A percentile compares a stretch with the other conserved stretches of the same genome.
phyloP scores from a whole-genome alignment of 805 yeast genomes.

The Lipomyces mesembrius region DNA sequence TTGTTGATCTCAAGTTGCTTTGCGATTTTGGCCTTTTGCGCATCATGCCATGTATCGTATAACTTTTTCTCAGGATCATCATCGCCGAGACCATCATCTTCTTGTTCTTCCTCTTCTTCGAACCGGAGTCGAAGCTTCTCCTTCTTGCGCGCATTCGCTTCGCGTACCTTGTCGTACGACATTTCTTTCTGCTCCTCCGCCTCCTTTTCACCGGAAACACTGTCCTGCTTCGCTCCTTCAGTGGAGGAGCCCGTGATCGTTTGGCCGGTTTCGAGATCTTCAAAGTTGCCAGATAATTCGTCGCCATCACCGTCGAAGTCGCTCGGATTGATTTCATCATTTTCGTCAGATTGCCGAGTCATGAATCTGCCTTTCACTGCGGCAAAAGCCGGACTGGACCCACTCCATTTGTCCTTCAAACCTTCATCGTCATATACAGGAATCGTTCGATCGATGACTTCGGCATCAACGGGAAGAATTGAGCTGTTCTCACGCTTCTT shows the following conservation, averaged over 20 bases:
- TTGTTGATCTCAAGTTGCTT: constrained; percentile 94
- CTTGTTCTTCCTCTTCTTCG: constrained; percentile 75
- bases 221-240: constrained; percentile 45
- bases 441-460: constrained; percentile 32
- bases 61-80: constrained; percentile 79
- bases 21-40: constrained; percentile 95
- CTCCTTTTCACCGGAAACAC: constrained; percentile 41
- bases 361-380: constrained; percentile 30
- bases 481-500: constrained; percentile 42
- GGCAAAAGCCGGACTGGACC: constrained; percentile 28
- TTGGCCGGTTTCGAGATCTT: constrained; percentile 43
- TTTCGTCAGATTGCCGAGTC: constrained; percentile 40
- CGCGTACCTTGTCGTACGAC: constrained; percentile 75
- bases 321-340: constrained; percentile 44
- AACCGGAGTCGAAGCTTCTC: constrained; percentile 87
- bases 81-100: constrained; percentile 59
- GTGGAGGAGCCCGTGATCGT: constrained; percentile 51
- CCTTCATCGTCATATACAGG: constrained; percentile 30
- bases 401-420: constrained; percentile 37
- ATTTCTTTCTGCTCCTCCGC: constrained; percentile 31
- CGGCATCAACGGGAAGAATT: constrained; percentile 30
- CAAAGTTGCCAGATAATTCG: constrained; percentile 50
- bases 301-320: constrained; percentile 60
- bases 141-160: constrained; percentile 82
- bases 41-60: constrained; percentile 96